These are phyloP conservation scores for Daldinia childiae DNA, from an alignment of 495 filamentous ascomycete species.

Conservation along the genomic window DNA sequence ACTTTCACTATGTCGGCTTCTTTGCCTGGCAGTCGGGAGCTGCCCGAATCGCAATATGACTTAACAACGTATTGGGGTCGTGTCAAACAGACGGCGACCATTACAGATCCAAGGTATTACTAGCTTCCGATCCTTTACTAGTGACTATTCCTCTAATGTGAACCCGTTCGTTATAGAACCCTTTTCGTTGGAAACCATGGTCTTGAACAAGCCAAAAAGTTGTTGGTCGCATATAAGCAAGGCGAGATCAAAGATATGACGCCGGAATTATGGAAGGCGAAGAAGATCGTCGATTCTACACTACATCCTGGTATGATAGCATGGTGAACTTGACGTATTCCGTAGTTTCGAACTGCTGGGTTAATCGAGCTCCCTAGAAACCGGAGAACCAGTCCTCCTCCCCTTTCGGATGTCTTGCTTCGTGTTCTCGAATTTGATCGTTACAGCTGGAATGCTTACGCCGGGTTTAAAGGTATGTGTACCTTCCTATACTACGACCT, in stretches of 20 bases:
- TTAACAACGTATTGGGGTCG: slow-evolving; percentile 94
- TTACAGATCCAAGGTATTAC: slow-evolving; percentile 90
- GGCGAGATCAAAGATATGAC: slow-evolving; percentile 81
- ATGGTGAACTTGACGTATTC: slow-evolving; percentile 4
- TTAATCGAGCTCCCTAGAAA: slow-evolving; percentile 67
- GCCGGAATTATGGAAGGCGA: slow-evolving; percentile 90
- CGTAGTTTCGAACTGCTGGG: slow-evolving; percentile 18
- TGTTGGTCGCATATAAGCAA: slow-evolving; percentile 83
- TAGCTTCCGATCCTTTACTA: slow-evolving; percentile 5
- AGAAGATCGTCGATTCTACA: slow-evolving; percentile 96
- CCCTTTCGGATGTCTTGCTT: slow-evolving; percentile 98
- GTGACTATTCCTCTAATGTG: slow-evolving; percentile 16
- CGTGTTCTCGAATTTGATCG: slow-evolving; percentile 90
- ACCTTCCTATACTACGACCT: slow-evolving; percentile 9
- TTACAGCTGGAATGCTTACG: slow-evolving; percentile 98
- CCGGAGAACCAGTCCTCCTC: slow-evolving; percentile 87
- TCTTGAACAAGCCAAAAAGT: slow-evolving; percentile 81
- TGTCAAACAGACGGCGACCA: slow-evolving; percentile 86
- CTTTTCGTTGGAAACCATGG: slow-evolving; percentile 77
- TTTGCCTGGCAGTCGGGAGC: slow-evolving; percentile 82
- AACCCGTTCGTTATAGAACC: slow-evolving; percentile 63
- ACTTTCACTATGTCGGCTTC: slow-evolving; percentile 80
- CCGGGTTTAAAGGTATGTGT: slow-evolving; percentile 73
- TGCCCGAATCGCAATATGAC: slow-evolving; percentile 91
- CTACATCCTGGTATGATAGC: slow-evolving; percentile 80